Evolutionary conservation across 371 early-diverging fungal genomes (phyloP), one percentile per base, ranked within the genome.

Genomic region (Synchytrium microbalum): DNA sequence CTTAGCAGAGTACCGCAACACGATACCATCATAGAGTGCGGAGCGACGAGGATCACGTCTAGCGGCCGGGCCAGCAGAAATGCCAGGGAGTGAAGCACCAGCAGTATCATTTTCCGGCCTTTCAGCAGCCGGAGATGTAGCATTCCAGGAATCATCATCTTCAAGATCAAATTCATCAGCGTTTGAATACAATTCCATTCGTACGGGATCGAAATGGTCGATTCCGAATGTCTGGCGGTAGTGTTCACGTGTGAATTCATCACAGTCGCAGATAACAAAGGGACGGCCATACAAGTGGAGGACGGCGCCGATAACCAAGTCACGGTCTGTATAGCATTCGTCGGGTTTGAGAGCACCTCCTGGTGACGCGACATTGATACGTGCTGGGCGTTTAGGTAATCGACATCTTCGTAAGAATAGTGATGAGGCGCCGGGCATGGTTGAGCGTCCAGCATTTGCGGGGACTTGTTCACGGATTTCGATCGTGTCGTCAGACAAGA

Each of bases 211-310:
- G 59, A 80, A 77, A 19, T 58, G 61, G 60, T 72, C 72, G 16
- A 80, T 54, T 13, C 76, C 80, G 58, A 76, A 80, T 58, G 72
- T 74, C 32, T 79, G 79, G 19, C 67, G 52, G 67, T 79, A 82
- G 61, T 73, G 79, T 53, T 74, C 68, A 25, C 72, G 71, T 29
- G 83, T 82, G 66, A 82, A 80, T 56, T 73, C 81, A 64, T 82
- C 83, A 60, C 81, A 80, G 66, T 80, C 83, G 63, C 78, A 78
- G n/a, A 82, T 70, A 32, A 80, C 73, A 59, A 82, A 72, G 8
- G 78, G 78, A 13, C 81, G 62, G n/a, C 80, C 80, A 63, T 79
- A 77, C n/a, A 82, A 61, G 56, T 78, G 77, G 31, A 82, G 59
- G 8, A 79, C 77, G 25, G 74, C 66, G 3, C 83, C 83, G 58